phyloP scores from a whole-genome alignment of 257 asterid genomes.

The Ocimum tenuiflorum region DNA sequence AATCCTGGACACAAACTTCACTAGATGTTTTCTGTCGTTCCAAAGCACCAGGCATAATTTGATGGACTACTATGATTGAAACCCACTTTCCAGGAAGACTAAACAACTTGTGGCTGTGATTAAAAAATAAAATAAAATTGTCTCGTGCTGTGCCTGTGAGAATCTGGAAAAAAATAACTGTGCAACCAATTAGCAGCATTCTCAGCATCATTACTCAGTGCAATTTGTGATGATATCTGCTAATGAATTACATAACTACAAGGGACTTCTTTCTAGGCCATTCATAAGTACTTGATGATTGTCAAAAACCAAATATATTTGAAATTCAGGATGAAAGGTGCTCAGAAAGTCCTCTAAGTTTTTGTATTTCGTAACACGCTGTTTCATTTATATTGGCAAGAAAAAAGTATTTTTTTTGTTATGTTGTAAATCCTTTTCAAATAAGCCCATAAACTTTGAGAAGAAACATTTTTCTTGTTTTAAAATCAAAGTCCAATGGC shows the following conservation, averaged over 20 bases:
- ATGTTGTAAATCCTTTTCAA: too few relatives aligned
- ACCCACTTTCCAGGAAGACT: too few relatives aligned
- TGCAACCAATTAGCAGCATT: background rate
- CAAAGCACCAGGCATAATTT: background rate
- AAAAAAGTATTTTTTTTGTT: too few relatives aligned
- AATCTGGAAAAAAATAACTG: too few relatives aligned
- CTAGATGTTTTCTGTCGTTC: background rate
- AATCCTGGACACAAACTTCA: constrained; percentile 2
- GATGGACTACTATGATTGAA: too few relatives aligned
- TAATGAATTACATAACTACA: background rate
- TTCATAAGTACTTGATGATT: background rate
- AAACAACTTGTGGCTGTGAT: too few relatives aligned
- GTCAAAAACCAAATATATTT: too few relatives aligned
- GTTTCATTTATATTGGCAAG: background rate
- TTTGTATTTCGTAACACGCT: background rate
- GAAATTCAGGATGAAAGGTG: background rate
- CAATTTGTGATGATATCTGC: too few relatives aligned
- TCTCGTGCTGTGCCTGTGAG: too few relatives aligned
- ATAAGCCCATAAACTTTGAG: background rate
- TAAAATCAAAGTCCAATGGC: background rate
- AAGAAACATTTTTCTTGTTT: background rate
- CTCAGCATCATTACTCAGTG: too few relatives aligned
- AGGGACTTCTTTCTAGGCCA: background rate
- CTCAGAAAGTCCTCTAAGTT: background rate
- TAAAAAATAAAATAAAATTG: too few relatives aligned